A percentile compares a stretch with the other conserved stretches of the same genome.
Conservation (phyloP, 2,329 filamentous ascomycete genomes). For the Pseudodiploospora longispora region DNA sequence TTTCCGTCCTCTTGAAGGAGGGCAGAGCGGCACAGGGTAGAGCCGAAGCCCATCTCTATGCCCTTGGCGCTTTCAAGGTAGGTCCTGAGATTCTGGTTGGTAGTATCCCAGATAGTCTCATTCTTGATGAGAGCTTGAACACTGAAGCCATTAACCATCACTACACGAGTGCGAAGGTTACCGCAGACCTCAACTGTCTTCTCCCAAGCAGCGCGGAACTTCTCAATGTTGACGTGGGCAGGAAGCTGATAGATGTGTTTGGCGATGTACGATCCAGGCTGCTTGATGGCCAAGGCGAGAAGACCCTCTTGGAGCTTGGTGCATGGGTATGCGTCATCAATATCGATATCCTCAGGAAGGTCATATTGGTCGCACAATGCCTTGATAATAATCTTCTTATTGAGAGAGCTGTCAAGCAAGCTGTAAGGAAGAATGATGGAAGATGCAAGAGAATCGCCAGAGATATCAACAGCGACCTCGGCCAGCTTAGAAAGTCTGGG, state of each 20-base stretch:
- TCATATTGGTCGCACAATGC: too few species aligned
- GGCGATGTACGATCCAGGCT: background rate
- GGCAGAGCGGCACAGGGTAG: too few species aligned
- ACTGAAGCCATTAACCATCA: background rate
- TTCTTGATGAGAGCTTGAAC: too few species aligned
- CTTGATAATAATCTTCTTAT: too few species aligned
- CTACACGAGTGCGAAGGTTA: background rate
- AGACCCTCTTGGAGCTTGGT: background rate
- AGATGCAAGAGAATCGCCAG: background rate
- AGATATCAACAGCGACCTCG: background rate
- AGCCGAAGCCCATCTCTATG: too few species aligned
- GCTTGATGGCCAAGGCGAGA: background rate
- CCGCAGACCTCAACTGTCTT: background rate
- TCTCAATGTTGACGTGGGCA: background rate
- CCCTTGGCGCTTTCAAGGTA: too few species aligned
- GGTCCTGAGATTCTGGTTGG: too few species aligned
- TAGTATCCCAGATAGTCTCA: too few species aligned
- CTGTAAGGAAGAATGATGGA: conserved; percentile 1
- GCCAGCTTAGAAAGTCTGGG: conserved; percentile 4
- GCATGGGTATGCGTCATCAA: background rate
- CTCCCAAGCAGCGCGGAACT: background rate
- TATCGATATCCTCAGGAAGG: background rate
- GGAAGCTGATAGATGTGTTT: background rate
- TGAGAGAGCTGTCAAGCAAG: too few species aligned
- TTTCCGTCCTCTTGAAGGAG: too few species aligned